Evolutionary conservation across 2,329 filamentous ascomycete genomes (phyloP), one percentile per base, ranked within the genome.

Genomic region (Trichoderma citrinoviride): DNA sequence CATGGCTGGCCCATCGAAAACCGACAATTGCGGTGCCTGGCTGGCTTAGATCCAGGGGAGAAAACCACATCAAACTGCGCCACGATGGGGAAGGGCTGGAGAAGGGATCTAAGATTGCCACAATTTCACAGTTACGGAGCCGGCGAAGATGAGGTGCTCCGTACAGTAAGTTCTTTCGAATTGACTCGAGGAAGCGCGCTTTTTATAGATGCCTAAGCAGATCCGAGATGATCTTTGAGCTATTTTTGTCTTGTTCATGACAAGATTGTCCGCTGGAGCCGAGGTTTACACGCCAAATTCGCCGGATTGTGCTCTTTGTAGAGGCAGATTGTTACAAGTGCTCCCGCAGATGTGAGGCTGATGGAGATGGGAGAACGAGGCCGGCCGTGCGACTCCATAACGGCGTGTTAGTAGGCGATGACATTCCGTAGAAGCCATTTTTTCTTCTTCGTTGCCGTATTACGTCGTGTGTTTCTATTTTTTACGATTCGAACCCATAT

Each of bases 51-150:
- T 61, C 47, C 58, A 61, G 47, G 58, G 57, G 58, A 17, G 27
- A 50, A 57, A n/a, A n/a, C n/a, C 27, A 40, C 56, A 29, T 49
- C 46, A 43, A 27, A 41, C 58, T 53, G 58, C 58, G 58, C 58
- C 58, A 61, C 58, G 47, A 44, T 27, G 49, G 49, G n/a, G n/a
- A n/a, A n/a, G n/a, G 49, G 49, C 47, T 53, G 47, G 23, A 46
- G 46, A 50, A n/a, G n/a, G n/a, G 19, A n/a, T n/a, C 58, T 33
- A 62, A 53, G 43, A 46, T 62, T 37, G 58, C 49, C 58, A 62
- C 58, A 62, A 25, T 53, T 47, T 44, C 7, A 41, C 23, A 12
- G 33, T 37, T 10, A 14, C 49, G 49, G 29, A 17, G 33, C 46
- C 17, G n/a, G 33, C 27, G 37, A 53, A 53, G 29, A 19, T 15